A percentile compares a stretch with the other conserved stretches of the same genome.
Conservation (phyloP, 768 basidiomycete genomes). For the Rhizopogon vesiculosus region DNA sequence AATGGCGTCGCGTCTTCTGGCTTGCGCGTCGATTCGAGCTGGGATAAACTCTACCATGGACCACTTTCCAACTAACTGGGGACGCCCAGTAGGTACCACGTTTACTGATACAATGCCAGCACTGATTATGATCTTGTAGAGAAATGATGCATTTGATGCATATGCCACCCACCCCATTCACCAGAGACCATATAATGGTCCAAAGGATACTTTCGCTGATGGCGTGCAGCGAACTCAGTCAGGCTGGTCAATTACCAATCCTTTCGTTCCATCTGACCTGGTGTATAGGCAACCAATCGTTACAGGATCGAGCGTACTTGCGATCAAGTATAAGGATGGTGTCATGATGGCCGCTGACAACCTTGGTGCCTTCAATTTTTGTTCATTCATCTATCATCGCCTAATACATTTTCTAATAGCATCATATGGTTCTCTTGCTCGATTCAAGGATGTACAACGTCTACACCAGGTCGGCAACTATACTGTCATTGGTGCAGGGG, state of each 20-base stretch:
- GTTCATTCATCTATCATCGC: neutral
- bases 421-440: conserved; percentile 95
- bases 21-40: conserved; percentile 14
- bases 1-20: conserved; percentile 8
- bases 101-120: neutral
- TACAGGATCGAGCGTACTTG: conserved; percentile 95
- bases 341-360: conserved; percentile 99
- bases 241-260: conserved; percentile 12
- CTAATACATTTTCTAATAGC: conserved; percentile 38
- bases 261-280: neutral
- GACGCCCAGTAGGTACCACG: conserved; percentile 55
- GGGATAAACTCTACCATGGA: conserved; percentile 48
- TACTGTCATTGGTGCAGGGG: conserved; percentile 88
- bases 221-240: conserved; percentile 82
- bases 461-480: conserved; percentile 78
- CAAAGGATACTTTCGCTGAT: conserved; percentile 54
- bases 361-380: conserved; percentile 56
- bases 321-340: conserved; percentile 91
- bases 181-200: conserved; percentile 45
- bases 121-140: conserved; percentile 32
- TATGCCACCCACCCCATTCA: conserved; percentile 76
- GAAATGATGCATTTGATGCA: conserved; percentile 70
- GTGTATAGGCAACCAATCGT: conserved; percentile 80
- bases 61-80: conserved; percentile 84
- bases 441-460: conserved; percentile 92